A percentile compares a stretch with the other conserved stretches of the same genome.
phyloP scores from a whole-genome alignment of 2,329 filamentous ascomycete species.

The Proliferodiscus dingleyae region DNA sequence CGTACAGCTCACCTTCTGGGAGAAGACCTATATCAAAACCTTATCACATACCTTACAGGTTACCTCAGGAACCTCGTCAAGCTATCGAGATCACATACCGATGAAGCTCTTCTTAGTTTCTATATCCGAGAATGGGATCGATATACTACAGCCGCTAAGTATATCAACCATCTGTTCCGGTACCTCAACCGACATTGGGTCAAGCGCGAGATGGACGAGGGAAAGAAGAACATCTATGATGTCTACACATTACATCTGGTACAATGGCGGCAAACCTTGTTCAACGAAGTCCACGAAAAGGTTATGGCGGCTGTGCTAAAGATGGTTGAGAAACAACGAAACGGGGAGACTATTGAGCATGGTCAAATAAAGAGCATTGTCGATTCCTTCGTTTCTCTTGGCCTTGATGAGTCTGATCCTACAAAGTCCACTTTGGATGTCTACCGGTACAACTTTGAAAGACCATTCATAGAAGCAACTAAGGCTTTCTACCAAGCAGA shows the following conservation, averaged over 20 bases:
- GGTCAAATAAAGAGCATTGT: slow-evolving; percentile 96
- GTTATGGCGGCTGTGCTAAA: slow-evolving; percentile 95
- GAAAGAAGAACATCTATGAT: slow-evolving; percentile 96
- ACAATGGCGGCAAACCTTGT: slow-evolving; percentile 90
- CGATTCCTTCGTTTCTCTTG: slow-evolving; percentile 91
- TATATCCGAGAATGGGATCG: slow-evolving; percentile 97
- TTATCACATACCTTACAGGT: slow-evolving; percentile 75
- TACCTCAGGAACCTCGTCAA: slow-evolving; percentile 69
- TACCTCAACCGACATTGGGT: slow-evolving; percentile 99
- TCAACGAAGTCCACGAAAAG: slow-evolving; percentile 73
- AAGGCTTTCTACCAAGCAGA: slow-evolving; percentile 83
- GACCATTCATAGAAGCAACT: slow-evolving; percentile 83
- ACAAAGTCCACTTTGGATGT: slow-evolving; percentile 94
- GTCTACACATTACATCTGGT: slow-evolving; percentile 96
- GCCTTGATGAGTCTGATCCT: slow-evolving; percentile 86
- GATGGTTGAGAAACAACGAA: slow-evolving; percentile 93
- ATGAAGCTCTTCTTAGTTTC: slow-evolving; percentile 84
- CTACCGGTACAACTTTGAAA: slow-evolving; percentile 88
- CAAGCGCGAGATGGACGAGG: slow-evolving; percentile 96
- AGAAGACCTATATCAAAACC: slow-evolving; percentile 90
- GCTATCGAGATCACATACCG: slow-evolving; percentile 72
- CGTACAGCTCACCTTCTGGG: slow-evolving; percentile 82
- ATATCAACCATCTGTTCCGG: slow-evolving; percentile 93
- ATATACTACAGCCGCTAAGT: slow-evolving; percentile 93
- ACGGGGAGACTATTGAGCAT: slow-evolving; percentile 96